phyloP scores from a whole-genome alignment of 2,329 filamentous ascomycete genomes.

The Epicoccum nigrum region DNA sequence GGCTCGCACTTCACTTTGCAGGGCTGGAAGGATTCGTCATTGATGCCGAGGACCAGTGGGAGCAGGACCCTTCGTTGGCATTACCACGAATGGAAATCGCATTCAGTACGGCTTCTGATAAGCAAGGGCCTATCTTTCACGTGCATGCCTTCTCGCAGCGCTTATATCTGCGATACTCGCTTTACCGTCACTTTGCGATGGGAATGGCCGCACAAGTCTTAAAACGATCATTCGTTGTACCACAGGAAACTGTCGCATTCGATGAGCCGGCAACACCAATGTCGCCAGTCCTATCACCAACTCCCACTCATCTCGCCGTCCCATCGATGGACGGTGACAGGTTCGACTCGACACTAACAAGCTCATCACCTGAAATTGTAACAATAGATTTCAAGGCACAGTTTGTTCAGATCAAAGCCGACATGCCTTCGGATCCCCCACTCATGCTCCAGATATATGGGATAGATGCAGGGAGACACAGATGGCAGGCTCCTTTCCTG shows the following conservation, averaged over 20 bases:
- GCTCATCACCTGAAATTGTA: constrained; percentile 66
- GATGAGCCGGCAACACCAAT: constrained; percentile 19
- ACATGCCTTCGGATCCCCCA: constrained; percentile 86
- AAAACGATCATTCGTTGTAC: constrained; percentile 50
- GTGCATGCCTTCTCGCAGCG: constrained; percentile 81
- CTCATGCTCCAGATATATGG: constrained; percentile 89
- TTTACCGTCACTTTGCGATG: constrained; percentile 90
- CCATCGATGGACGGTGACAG: constrained; percentile 41
- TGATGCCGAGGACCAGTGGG: constrained; percentile 82
- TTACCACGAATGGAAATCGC: constrained; percentile 87
- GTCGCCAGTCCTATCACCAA: constrained; percentile 22
- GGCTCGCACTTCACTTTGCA: constrained; percentile 78
- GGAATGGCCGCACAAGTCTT: constrained; percentile 81
- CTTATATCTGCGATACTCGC: constrained; percentile 83
- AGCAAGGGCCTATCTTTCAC: constrained; percentile 85
- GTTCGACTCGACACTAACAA: constrained; percentile 32
- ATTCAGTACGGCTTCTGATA: constrained; percentile 83
- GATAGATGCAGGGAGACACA: constrained; percentile 80
- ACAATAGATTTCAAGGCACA: constrained; percentile 82
- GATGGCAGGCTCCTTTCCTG: constrained; percentile 85
- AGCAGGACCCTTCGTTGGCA: constrained; percentile 83
- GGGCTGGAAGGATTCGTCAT: constrained; percentile 90
- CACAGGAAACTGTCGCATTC: constrained; percentile 16
- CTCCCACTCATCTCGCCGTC: constrained; percentile 33
- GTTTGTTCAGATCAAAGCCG: constrained; percentile 85